Evolutionary conservation across 1,139 yeast species (phyloP), one percentile per base, ranked within the genome.

Genomic region (Protomyces macrosporus): DNA sequence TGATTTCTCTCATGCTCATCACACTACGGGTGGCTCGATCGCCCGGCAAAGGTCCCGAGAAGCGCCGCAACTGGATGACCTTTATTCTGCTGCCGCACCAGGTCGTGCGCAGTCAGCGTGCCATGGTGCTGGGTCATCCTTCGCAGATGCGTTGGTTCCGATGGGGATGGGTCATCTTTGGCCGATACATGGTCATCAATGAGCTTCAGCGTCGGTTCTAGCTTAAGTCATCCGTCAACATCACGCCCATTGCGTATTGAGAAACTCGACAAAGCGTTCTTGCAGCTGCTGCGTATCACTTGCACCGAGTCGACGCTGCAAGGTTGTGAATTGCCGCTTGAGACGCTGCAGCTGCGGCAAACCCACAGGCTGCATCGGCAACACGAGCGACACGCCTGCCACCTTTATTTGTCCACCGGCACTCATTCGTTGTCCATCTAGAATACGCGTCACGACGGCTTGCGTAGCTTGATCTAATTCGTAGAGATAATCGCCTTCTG

Each of bases 61-160:
- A 52, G 62, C 53, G 36, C 52, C 51, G 35, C 3, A 39, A 58
- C 30, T 39, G 45, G 32, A 55, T 65, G 32, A 37, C 60, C 6
- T 75, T 84, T 53, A 82, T 80, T 69, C 75, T 84, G 9, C 84
- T 84, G 69, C 78, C 84, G 68, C 80, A 84, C 65, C 82, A 84
- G 75, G 80, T 86, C 70, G 78, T 86, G 60, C 77, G 82, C 6
- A 80, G 86, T 45, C 78, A 85, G 65, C 82, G 87, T 0, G 88
- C 97, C 4, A 90, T 93, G 97, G 78, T 85, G 3, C 80, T 81
- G 69, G 96, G 89, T 3, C 98, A 93, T 75, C 79, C 79, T 68
- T 85, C 96, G 3, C 99, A 93, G 74, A 88, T 93, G 90, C 91
- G 86, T 12, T 93, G 98, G 98, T 93, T 87, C 75, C 80, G 99